Conservation (phyloP, 2,329 filamentous ascomycete genomes). For the Beauveria varroae region DNA sequence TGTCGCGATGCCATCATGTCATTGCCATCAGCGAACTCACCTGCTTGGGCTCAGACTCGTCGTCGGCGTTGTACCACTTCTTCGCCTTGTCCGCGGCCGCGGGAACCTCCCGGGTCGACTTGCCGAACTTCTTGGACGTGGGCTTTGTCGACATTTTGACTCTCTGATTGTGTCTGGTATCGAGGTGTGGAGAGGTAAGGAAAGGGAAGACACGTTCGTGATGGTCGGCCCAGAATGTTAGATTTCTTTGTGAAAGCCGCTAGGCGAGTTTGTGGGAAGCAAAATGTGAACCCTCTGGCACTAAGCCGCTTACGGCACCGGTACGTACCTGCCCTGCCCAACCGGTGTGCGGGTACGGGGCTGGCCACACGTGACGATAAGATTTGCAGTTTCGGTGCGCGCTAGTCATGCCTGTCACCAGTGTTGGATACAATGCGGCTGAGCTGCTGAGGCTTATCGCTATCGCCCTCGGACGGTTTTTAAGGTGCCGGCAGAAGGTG, state of each 20-base stretch:
- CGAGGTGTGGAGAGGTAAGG: conserved; percentile 24
- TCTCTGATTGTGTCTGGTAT: conserved; percentile 37
- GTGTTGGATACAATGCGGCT: neutral
- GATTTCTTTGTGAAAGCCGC: conserved; percentile 35
- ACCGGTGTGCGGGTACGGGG: conserved; percentile 23
- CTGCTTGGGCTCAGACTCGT: conserved; percentile 84
- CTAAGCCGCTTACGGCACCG: conserved; percentile 25
- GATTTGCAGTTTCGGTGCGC: conserved; percentile 12
- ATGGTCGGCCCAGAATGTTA: conserved; percentile 32
- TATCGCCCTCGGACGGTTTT: conserved; percentile 7
- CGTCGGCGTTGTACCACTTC: conserved; percentile 98
- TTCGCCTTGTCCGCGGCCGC: conserved; percentile 83
- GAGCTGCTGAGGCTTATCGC: neutral
- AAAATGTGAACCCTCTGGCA: conserved; percentile 36
- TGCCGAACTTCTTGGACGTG: conserved; percentile 93
- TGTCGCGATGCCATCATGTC: conserved; percentile 12
- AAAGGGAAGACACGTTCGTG: conserved; percentile 29
- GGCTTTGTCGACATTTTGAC: conserved; percentile 68
- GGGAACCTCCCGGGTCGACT: conserved; percentile 88
- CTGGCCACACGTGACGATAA: conserved; percentile 30
- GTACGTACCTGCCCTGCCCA: conserved; percentile 14
- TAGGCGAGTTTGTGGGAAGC: conserved; percentile 36
- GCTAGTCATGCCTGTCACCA: neutral
- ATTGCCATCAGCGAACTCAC: conserved; percentile 52
- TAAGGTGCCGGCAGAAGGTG: conserved; percentile 26